phyloP scores from a whole-genome alignment of 371 early-diverging fungal species.

The Mucor piriformis region DNA sequence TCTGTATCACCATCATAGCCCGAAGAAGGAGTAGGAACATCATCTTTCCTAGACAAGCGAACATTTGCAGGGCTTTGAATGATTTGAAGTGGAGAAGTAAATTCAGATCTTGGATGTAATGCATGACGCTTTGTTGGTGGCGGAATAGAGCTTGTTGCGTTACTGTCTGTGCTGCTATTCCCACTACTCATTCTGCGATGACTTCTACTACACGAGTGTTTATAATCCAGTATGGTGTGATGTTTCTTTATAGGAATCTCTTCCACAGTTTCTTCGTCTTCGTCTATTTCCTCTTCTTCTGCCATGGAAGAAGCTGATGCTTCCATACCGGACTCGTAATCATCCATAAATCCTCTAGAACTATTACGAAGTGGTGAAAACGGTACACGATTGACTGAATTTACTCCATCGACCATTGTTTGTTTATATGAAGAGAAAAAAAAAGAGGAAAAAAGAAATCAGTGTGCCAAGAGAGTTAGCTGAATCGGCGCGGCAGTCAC shows the following conservation, averaged over 20 bases:
- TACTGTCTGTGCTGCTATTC: conserved; percentile 22
- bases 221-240: neutral
- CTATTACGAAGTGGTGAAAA: conserved; percentile 13
- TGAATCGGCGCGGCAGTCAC: neutral
- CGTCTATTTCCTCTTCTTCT: conserved; percentile 15
- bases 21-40: conserved; percentile 24
- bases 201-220: neutral
- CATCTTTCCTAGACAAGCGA: conserved; percentile 7
- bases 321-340: conserved; percentile 25
- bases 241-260: neutral
- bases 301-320: conserved; percentile 29
- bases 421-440: neutral
- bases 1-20: conserved; percentile 32
- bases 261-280: neutral
- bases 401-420: conserved; percentile 7
- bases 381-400: neutral
- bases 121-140: neutral
- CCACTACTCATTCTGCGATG: conserved; percentile 22
- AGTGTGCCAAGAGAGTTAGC: neutral
- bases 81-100: neutral
- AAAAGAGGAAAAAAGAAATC: neutral
- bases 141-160: neutral
- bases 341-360: conserved; percentile 9
- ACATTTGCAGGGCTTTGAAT: neutral
- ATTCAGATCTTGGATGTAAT: neutral